Percentiles rank a stretch among this genome's conserved stretches.
Evolutionary conservation across 352 stramenopile genomes (phyloP).

Genomic region (Nothophytophthora sp.): DNA sequence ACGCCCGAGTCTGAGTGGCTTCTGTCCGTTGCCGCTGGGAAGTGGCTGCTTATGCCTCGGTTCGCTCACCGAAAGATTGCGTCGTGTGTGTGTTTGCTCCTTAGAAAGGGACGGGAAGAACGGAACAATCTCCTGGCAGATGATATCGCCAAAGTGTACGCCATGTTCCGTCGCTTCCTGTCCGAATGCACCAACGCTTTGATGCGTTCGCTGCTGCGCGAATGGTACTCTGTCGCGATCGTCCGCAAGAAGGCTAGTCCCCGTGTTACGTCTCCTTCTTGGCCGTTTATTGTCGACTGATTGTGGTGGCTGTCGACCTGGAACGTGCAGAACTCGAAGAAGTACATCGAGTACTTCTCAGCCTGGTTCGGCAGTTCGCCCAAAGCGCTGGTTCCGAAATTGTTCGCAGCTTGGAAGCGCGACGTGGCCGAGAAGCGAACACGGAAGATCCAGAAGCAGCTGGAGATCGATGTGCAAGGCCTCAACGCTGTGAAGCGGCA

Average conservation of each 20-base stretch:
- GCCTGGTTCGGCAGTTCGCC: slow-evolving; percentile 64
- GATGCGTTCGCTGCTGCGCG: slow-evolving; percentile 53
- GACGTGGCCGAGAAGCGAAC: slow-evolving; percentile 26
- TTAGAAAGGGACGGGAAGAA: slow-evolving; percentile 37
- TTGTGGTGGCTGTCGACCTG: too few relatives aligned
- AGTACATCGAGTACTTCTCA: slow-evolving; percentile 75
- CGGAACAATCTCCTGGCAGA: slow-evolving; percentile 56
- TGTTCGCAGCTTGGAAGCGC: slow-evolving; percentile 61
- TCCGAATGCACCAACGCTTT: slow-evolving; percentile 47
- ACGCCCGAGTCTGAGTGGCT: slow-evolving; percentile 3
- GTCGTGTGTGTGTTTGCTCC: not conserved
- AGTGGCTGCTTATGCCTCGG: not conserved
- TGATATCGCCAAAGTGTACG: slow-evolving; percentile 60
- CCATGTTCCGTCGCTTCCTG: slow-evolving; percentile 55
- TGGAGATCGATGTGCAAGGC: slow-evolving; percentile 32
- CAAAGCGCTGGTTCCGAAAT: slow-evolving; percentile 48
- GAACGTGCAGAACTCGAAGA: slow-evolving; percentile 62
- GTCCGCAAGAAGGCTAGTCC: slow-evolving; percentile 59
- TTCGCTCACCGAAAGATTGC: not conserved
- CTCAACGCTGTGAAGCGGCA: slow-evolving; percentile 46
- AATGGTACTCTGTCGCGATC: slow-evolving; percentile 65
- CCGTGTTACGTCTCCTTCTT: not conserved
- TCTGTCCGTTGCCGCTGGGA: too few relatives aligned
- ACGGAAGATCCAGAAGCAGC: slow-evolving; percentile 36
- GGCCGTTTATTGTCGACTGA: not conserved